These are phyloP conservation scores for Massariosphaeria phaeospora DNA, from an alignment of 495 filamentous ascomycete genomes.

Conservation along the genomic window DNA sequence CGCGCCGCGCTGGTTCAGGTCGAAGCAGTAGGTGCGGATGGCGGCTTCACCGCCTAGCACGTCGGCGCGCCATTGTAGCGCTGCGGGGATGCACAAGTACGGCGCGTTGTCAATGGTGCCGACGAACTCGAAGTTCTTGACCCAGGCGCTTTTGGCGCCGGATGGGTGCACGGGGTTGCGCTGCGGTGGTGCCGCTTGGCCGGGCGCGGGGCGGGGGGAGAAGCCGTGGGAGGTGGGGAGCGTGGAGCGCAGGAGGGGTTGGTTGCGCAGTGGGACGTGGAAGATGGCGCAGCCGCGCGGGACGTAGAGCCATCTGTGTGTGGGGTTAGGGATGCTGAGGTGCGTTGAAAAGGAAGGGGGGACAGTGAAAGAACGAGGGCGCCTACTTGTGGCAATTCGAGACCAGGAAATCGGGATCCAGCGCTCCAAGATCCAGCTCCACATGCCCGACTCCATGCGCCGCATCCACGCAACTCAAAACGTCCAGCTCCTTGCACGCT, in stretches of 20 bases:
- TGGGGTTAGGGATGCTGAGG: slow-evolving; percentile 7
- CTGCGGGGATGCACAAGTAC: slow-evolving; percentile 65
- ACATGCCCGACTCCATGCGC: slow-evolving; percentile 81
- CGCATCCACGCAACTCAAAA: slow-evolving; percentile 67
- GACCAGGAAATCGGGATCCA: slow-evolving; percentile 80
- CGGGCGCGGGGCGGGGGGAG: slow-evolving; percentile 36
- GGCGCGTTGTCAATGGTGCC: slow-evolving; percentile 69
- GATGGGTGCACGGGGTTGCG: slow-evolving; percentile 49
- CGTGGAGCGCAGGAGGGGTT: slow-evolving; percentile 65
- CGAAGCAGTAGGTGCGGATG: slow-evolving; percentile 55
- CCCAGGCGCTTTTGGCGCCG: slow-evolving; percentile 51
- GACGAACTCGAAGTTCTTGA: slow-evolving; percentile 69
- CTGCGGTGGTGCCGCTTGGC: slow-evolving; percentile 56
- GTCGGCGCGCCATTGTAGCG: slow-evolving; percentile 61
- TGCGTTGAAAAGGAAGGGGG: not conserved
- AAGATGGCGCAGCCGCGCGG: slow-evolving; percentile 78
- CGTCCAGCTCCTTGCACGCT: slow-evolving; percentile 57
- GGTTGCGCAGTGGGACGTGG: slow-evolving; percentile 70
- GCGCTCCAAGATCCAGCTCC: slow-evolving; percentile 54
- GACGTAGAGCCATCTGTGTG: slow-evolving; percentile 67
- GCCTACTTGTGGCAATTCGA: slow-evolving; percentile 76
- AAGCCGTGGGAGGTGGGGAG: slow-evolving; percentile 69
- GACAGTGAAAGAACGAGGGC: not conserved
- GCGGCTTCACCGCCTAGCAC: slow-evolving; percentile 68
- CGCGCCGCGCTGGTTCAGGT: slow-evolving; percentile 57